Percentiles rank a stretch among this genome's conserved stretches.
Evolutionary conservation across 495 filamentous ascomycete genomes (phyloP).

Genomic region (Daldinia vernicosa): DNA sequence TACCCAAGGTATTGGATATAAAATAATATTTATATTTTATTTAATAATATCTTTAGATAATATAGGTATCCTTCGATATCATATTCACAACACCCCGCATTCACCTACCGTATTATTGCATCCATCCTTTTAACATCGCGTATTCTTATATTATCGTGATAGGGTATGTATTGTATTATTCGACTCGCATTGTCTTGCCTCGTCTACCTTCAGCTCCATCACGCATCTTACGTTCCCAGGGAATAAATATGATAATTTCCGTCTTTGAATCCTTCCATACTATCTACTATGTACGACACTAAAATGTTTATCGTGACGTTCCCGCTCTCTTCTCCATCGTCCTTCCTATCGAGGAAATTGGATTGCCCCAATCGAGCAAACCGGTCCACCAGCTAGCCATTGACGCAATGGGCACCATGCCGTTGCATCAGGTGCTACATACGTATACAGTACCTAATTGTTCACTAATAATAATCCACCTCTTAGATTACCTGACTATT

Average conservation of each 20-base stretch:
- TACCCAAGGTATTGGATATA: background rate
- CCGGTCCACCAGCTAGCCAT: constrained; percentile 10
- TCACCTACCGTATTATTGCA: background rate
- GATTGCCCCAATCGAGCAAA: constrained; percentile 1
- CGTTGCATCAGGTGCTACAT: constrained; percentile 21
- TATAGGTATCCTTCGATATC: background rate
- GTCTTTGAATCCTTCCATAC: constrained; percentile 4
- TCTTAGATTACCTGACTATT: background rate
- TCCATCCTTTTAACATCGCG: background rate
- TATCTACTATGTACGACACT: background rate
- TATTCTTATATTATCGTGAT: background rate
- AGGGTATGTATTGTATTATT: background rate
- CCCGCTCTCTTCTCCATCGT: background rate
- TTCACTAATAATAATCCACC: background rate
- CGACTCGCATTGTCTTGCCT: background rate
- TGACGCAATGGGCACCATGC: constrained; percentile 29
- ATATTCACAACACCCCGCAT: background rate
- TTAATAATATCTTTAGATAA: background rate
- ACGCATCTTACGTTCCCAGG: background rate
- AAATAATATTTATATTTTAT: background rate
- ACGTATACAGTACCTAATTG: no score
- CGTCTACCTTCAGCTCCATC: background rate
- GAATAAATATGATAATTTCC: background rate
- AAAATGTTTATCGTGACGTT: background rate
- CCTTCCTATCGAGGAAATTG: constrained; percentile 20